phyloP scores from a whole-genome alignment of 306 rosid genomes.

The Malus domestica region DNA sequence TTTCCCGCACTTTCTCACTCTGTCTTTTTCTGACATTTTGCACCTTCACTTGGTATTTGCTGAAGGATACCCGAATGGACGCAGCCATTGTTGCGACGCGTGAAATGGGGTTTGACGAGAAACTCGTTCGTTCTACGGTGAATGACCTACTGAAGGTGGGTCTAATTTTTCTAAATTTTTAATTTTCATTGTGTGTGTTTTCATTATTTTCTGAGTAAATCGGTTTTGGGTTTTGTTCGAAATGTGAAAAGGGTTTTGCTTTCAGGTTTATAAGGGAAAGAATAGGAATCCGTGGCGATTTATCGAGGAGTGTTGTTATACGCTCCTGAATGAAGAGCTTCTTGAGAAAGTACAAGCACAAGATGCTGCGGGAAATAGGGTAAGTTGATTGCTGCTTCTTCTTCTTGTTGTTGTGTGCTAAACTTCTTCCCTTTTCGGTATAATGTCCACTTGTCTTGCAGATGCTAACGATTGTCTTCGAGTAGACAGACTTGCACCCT shows the following conservation, averaged over 20 bases:
- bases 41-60: background rate
- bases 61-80: constrained; percentile 35
- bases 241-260: background rate
- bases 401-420: background rate
- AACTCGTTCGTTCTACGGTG: constrained; percentile 27
- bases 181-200: background rate
- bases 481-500: background rate
- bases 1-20: background rate
- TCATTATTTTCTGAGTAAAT: background rate
- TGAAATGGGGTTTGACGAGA: constrained; percentile 22
- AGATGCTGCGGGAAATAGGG: constrained; percentile 6
- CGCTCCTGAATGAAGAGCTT: constrained; percentile 32
- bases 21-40: background rate
- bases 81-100: constrained; percentile 50
- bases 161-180: background rate
- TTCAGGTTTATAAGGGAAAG: constrained; percentile 42
- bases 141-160: constrained; percentile 31
- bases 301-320: constrained; percentile 41
- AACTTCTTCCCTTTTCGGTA: background rate
- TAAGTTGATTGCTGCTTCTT: background rate
- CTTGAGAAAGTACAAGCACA: constrained; percentile 23
- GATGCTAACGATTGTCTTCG: background rate
- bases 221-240: background rate
- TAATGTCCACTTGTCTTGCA: background rate
- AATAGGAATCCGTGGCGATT: constrained; percentile 29